These are phyloP conservation scores for Zymoseptoria pseudotritici DNA, from an alignment of 2,329 filamentous ascomycete genomes.

Conservation along the genomic window DNA sequence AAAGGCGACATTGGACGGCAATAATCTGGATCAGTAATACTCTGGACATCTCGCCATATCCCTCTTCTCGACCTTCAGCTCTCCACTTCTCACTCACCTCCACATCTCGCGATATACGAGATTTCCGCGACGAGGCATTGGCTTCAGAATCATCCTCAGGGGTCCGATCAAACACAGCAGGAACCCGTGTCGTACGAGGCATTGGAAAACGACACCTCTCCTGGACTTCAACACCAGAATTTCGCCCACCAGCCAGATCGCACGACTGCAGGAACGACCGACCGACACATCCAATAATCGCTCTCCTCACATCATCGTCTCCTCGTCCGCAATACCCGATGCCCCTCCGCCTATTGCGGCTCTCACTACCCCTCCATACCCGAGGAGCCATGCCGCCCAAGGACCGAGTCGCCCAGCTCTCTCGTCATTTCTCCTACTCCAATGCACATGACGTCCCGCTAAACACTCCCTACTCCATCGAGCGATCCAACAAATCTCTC, in stretches of 20 bases:
- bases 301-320: conserved; percentile 5
- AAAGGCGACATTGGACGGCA: background rate
- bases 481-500: conserved; percentile 38
- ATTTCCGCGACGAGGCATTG: background rate
- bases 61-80: background rate
- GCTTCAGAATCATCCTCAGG: too few species aligned
- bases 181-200: too few species aligned
- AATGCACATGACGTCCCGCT: conserved; percentile 48
- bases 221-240: too few species aligned
- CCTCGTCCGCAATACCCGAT: background rate
- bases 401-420: conserved; percentile 47
- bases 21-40: background rate
- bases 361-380: background rate
- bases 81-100: background rate
- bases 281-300: background rate
- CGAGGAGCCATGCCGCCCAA: conserved; percentile 33
- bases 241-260: background rate
- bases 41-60: background rate
- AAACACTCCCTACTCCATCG: conserved; percentile 57
- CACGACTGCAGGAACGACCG: conserved; percentile 1
- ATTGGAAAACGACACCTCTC: too few species aligned
- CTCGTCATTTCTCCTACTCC: conserved; percentile 51
- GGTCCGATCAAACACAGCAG: too few species aligned
- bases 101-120: background rate
- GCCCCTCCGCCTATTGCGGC: conserved; percentile 1